phyloP scores from a whole-genome alignment of 169 alveolate species.

The Cryptosporidium meleagridis region DNA sequence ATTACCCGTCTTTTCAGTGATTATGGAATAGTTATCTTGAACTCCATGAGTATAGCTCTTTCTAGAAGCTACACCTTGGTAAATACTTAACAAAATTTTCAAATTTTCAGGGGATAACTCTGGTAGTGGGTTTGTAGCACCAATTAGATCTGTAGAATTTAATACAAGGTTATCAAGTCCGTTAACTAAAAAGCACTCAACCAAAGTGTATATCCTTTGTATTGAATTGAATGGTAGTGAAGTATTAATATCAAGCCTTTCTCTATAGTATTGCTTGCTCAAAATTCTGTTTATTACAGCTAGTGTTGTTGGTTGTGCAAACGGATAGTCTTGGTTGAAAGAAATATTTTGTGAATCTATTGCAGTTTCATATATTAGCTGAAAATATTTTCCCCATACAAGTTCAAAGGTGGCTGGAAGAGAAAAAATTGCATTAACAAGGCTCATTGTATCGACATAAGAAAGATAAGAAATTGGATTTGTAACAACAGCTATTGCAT shows the following conservation, averaged over 20 bases:
- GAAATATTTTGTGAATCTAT: constrained; percentile 14
- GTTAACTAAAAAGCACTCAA: constrained; percentile 60
- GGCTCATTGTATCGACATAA: constrained; percentile 73
- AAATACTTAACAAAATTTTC: constrained; percentile 12
- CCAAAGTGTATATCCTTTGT: constrained; percentile 58
- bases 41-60: constrained; percentile 68
- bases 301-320: constrained; percentile 70
- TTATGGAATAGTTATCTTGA: background rate
- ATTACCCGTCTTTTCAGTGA: constrained; percentile 49
- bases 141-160: constrained; percentile 60
- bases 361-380: constrained; percentile 37
- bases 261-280: constrained; percentile 23
- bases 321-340: constrained; percentile 71
- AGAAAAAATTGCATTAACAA: constrained; percentile 62
- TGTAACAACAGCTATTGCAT: constrained; percentile 69
- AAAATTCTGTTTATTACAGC: constrained; percentile 53
- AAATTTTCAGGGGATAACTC: constrained; percentile 14
- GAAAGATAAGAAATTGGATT: constrained; percentile 68
- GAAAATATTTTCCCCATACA: constrained; percentile 51
- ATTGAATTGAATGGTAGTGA: constrained; percentile 57
- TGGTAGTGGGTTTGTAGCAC: constrained; percentile 48
- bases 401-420: constrained; percentile 40
- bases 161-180: constrained; percentile 65
- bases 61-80: constrained; percentile 69
- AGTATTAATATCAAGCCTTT: constrained; percentile 13